Conservation (phyloP, 2,329 filamentous ascomycete genomes). For the Malbranchea zuffiana region DNA sequence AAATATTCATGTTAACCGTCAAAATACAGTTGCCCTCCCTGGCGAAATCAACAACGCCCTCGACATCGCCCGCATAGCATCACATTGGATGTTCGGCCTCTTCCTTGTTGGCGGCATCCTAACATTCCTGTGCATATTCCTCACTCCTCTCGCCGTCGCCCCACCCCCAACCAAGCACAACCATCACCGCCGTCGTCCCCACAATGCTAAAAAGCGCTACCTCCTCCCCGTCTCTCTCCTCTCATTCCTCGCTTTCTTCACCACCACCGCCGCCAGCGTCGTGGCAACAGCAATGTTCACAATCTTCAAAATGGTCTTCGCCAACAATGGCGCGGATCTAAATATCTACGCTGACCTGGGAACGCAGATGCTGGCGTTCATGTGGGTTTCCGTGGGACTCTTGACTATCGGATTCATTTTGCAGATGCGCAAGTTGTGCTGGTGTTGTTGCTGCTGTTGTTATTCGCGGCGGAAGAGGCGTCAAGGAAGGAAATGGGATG, state of each 20-base stretch:
- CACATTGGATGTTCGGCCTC: conserved; percentile 79
- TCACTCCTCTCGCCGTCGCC: conserved; percentile 44
- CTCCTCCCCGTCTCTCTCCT: conserved; percentile 58
- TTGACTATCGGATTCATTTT: conserved; percentile 60
- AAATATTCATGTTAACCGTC: too few relatives aligned
- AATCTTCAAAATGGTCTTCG: conserved; percentile 68
- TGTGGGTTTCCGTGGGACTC: conserved; percentile 69
- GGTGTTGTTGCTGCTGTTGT: conserved; percentile 57
- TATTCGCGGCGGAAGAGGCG: conserved; percentile 25
- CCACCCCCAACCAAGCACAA: conserved; percentile 18
- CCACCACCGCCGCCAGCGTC: conserved; percentile 57
- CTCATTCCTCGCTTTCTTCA: conserved; percentile 54
- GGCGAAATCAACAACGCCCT: conserved; percentile 62
- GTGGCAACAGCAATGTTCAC: conserved; percentile 76
- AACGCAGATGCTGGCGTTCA: conserved; percentile 67
- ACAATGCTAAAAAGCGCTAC: conserved; percentile 33
- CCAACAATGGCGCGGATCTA: conserved; percentile 53
- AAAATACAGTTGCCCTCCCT: conserved; percentile 66
- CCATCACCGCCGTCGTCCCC: conserved; percentile 11
- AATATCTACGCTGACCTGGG: conserved; percentile 67
- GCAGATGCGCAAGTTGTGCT: conserved; percentile 45
- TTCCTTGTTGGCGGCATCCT: conserved; percentile 64
- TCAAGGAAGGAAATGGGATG: not conserved
- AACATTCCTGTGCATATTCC: conserved; percentile 60
- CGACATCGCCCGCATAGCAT: conserved; percentile 60